phyloP scores from a whole-genome alignment of 108 stramenopile species.

The Cyclostephanos invisitatus region DNA sequence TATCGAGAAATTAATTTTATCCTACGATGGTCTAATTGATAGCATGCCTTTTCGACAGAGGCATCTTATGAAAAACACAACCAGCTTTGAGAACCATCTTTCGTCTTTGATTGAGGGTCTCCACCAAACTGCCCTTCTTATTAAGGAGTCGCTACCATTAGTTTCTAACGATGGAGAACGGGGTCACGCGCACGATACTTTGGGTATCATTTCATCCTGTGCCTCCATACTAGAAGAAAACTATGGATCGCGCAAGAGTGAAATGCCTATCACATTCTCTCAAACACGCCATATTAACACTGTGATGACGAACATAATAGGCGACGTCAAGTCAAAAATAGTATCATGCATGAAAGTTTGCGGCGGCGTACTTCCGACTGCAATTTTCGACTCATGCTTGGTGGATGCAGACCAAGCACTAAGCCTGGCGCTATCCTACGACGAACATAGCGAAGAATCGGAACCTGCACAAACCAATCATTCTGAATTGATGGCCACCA shows the following conservation, averaged over 20 bases:
- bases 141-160: constrained; percentile 41
- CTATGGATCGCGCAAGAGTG: constrained; percentile 25
- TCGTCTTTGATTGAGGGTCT: constrained; percentile 48
- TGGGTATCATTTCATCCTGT: constrained; percentile 41
- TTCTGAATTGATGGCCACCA: neutral
- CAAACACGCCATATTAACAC: constrained; percentile 14
- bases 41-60: constrained; percentile 51
- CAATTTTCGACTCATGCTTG: constrained; percentile 37
- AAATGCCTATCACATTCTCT: constrained; percentile 28
- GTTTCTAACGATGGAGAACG: constrained; percentile 26
- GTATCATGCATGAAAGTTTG: constrained; percentile 35
- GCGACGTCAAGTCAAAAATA: constrained; percentile 24
- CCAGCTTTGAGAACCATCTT: constrained; percentile 46
- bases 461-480: neutral
- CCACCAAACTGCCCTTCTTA: constrained; percentile 49
- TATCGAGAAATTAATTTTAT: constrained; percentile 27
- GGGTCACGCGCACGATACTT: constrained; percentile 28
- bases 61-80: constrained; percentile 8
- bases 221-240: constrained; percentile 36
- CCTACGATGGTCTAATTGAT: constrained; percentile 31
- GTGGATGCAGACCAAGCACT: constrained; percentile 8
- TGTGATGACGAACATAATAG: constrained; percentile 10
- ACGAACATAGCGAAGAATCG: constrained; percentile 10
- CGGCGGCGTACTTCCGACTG: constrained; percentile 17
- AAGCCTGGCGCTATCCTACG: constrained; percentile 19